Percentiles rank a stretch among this genome's conserved stretches.
These are phyloP conservation scores for Exserohilum rostratum DNA, from an alignment of 2,329 filamentous ascomycete genomes.

Conservation along the genomic window DNA sequence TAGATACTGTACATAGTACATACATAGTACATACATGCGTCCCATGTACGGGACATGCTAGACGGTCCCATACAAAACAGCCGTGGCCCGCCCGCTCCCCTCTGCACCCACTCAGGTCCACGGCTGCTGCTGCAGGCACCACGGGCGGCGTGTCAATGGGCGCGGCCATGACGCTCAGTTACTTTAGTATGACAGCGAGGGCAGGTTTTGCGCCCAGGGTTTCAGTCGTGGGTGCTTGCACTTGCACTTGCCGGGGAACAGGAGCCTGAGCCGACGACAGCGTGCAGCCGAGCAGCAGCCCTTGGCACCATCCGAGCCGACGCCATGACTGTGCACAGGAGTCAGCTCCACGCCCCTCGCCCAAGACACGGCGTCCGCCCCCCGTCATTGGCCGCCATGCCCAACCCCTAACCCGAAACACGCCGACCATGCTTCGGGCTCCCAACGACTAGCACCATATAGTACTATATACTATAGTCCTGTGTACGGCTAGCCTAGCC, in stretches of 20 bases:
- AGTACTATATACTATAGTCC: no score
- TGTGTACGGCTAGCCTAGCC: no score
- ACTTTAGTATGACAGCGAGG: background rate
- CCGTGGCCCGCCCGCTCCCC: background rate
- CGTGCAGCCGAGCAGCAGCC: conserved; percentile 17
- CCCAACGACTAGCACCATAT: no score
- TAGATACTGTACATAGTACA: no score
- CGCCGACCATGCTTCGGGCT: background rate
- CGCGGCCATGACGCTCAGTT: no score
- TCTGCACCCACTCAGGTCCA: background rate
- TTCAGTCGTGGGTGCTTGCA: conserved; percentile 3
- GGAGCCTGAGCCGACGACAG: conserved; percentile 19
- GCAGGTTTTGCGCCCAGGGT: conserved; percentile 10
- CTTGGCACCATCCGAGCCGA: no score
- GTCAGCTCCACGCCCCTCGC: conserved; percentile 5
- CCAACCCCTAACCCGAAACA: background rate
- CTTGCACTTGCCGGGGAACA: conserved; percentile 18
- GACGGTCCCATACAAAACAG: no score
- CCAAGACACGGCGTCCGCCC: no score
- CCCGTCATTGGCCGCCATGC: background rate
- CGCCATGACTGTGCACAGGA: conserved; percentile 11
- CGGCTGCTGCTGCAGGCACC: background rate
- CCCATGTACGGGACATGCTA: no score
- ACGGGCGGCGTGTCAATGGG: no score
- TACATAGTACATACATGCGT: no score